Conservation (phyloP, 768 basidiomycete genomes). For the Rhizopogon vesiculosus region DNA sequence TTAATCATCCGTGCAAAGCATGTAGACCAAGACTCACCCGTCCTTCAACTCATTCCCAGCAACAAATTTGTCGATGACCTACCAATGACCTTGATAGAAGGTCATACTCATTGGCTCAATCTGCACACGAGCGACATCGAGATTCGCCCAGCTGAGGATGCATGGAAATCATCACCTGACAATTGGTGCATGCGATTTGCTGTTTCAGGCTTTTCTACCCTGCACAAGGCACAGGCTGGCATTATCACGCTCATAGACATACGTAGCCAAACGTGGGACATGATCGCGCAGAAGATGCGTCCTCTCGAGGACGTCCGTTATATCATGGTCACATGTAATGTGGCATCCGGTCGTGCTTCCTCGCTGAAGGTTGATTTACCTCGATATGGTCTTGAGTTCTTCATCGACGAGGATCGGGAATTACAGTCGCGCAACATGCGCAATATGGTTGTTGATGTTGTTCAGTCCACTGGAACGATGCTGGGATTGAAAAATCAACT, state of each 20-base stretch:
- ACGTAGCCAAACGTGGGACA: conserved; percentile 20
- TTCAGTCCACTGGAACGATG: conserved; percentile 40
- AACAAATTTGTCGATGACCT: conserved; percentile 19
- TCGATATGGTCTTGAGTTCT: conserved; percentile 38
- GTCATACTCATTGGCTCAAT: conserved; percentile 28
- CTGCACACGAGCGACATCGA: conserved; percentile 17
- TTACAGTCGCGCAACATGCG: conserved; percentile 38
- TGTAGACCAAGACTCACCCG: background rate
- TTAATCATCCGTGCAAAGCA: conserved; percentile 16
- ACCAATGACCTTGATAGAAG: conserved; percentile 16
- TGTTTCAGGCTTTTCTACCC: conserved; percentile 5
- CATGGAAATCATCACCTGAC: conserved; percentile 20
- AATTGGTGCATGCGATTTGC: conserved; percentile 22
- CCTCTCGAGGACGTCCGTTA: conserved; percentile 19
- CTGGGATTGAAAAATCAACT: too few relatives aligned
- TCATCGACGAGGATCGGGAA: conserved; percentile 23
- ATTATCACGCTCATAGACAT: conserved; percentile 19
- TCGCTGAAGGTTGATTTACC: conserved; percentile 30
- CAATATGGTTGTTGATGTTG: conserved; percentile 34
- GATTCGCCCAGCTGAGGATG: conserved; percentile 18
- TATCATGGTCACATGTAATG: conserved; percentile 15
- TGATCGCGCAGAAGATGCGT: conserved; percentile 19
- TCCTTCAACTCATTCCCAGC: conserved; percentile 21
- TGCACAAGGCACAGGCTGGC: background rate
- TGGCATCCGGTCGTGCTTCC: background rate